Base-by-base conservation (phyloP, 768 basidiomycete genomes). In the Scleroderma citrinum region DNA sequence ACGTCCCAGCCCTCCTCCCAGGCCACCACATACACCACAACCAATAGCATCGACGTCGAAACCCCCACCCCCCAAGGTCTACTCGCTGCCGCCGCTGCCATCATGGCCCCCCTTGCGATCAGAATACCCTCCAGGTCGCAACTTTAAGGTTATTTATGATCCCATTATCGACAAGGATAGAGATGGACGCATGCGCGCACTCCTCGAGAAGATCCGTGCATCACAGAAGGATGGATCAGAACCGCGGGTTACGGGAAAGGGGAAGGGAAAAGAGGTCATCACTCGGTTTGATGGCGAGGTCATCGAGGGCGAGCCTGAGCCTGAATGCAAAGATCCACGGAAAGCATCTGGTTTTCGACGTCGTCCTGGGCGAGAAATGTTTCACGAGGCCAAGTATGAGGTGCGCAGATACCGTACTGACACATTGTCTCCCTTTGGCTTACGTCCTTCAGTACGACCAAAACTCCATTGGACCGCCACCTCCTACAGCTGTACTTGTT, bases 401-500 rank as follows among this genome's bases (percentile, higher is more conserved):
- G 84, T 85, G 57, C 56, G 71, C 66, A 51, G 41, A 26, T 17
- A 34, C 24, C 20, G 47, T 30, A 52, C 48, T 32, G 37, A 58
- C 44, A 29, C 34, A 26, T 19, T n/a, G 6, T 46, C 30, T 24
- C 47, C 45, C 48, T 31, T 36, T 38, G 21, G 49, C 46, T 43
- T 13, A 44, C 39, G 23, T 23, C 29, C 24, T 37, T 51, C 64
- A 95, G 91, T 81, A 85, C 71, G 92, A 94, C 63, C 68, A 69
- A 20, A 71, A 87, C 58, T 88, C 91, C 1, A 72, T 73, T 1
- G 82, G 82, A 0, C 76, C 86, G 0, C 82, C 86, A 12, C 92
- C 90, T 0, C 81, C 90, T 0, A 77, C 78, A 0, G 76, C 82
- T 2, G 80, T 98, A 5, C 76, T 94, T 11, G 68, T 95, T 39